Base-by-base conservation (phyloP, 1,139 yeast species). In the Entelexis sorbosivorans region DNA sequence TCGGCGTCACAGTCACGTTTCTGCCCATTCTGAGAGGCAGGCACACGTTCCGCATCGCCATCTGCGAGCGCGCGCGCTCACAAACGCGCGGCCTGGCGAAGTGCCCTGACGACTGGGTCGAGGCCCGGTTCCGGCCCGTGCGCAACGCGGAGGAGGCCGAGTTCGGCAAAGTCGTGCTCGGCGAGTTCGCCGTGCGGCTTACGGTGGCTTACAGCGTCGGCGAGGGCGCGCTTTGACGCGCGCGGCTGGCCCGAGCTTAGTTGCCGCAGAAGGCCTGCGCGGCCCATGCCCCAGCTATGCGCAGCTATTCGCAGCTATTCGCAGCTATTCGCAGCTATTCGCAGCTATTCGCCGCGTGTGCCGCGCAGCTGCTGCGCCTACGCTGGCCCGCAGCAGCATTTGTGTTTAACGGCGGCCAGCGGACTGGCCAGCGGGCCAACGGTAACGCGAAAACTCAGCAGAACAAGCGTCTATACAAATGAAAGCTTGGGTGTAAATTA, bases 81-180 rank as follows among this genome's bases (percentile, higher is more conserved):
- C 29, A n/a, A 10, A 3, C n/a, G 8, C 10, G 38, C 5, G 29
- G 24, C 6, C 16, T 24, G 7, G 7, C 43, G 5, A 13, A 35
- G 38, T 82, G 83, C 3, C 95, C 96, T 0, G 69, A 73, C 26
- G 95, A 87, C 63, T 89, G 96, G 97, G 79, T 79, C 17, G 96
- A 88, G 63, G 77, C 89, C 6, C 87, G 79, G 60, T 74, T 79
- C 8, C 75, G 76, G 57, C 73, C 77, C 48, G 71, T 86, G 17
- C 64, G 64, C 20, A 79, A 81, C 42, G 76, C 77, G 3, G 89
- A 44, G 22, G 2, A 3, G 2, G 45, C 48, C 20, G 45, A 26
- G 20, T 49, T 49, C 33, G 29, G 44, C 14, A 16, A 20, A 4
- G 16, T 44, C 3, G 10, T 10, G 19, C 20, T 44, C 5, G 7